Evolutionary conservation across 1,284 basidiomycete genomes (phyloP).

Genomic region (Cryptococcus hybrid): DNA sequence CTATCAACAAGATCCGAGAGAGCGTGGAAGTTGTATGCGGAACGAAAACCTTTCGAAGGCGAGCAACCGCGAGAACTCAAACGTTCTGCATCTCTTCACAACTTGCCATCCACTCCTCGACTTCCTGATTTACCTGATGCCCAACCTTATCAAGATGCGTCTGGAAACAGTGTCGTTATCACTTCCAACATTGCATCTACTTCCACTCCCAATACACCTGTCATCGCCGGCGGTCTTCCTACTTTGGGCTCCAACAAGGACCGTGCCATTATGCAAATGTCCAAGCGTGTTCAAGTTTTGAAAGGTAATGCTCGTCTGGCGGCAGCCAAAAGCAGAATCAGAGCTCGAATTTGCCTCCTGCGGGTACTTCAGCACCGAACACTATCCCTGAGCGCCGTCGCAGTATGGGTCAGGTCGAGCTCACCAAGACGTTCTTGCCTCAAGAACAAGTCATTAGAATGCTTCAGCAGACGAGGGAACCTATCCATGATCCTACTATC

Average conservation of each 20-base stretch:
- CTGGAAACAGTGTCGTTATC: conserved; percentile 90
- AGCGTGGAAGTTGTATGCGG: conserved; percentile 41
- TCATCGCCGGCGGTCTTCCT: conserved; percentile 22
- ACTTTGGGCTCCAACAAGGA: conserved; percentile 36
- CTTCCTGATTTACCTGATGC: conserved; percentile 34
- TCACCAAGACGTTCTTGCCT: conserved; percentile 33
- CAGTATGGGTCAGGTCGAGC: conserved; percentile 3
- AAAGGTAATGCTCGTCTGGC: conserved; percentile 45
- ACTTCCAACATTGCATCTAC: conserved; percentile 89
- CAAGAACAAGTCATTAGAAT: conserved; percentile 41
- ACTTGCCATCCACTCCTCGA: conserved; percentile 26
- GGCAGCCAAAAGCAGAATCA: conserved; percentile 9
- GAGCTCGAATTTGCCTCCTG: not conserved
- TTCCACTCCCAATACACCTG: conserved; percentile 54
- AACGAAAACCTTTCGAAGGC: conserved; percentile 30
- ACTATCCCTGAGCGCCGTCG: conserved; percentile 4
- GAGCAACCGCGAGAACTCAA: conserved; percentile 33
- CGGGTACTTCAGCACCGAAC: not conserved
- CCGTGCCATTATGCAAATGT: conserved; percentile 47
- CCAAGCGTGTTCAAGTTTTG: conserved; percentile 49
- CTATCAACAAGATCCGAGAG: conserved; percentile 37
- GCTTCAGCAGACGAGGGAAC: conserved; percentile 31
- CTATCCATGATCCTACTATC: conserved; percentile 20
- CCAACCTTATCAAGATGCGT: conserved; percentile 68
- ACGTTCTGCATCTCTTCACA: conserved; percentile 32